Conservation (phyloP, 208 protist species). For the Trichomonas tenax region DNA sequence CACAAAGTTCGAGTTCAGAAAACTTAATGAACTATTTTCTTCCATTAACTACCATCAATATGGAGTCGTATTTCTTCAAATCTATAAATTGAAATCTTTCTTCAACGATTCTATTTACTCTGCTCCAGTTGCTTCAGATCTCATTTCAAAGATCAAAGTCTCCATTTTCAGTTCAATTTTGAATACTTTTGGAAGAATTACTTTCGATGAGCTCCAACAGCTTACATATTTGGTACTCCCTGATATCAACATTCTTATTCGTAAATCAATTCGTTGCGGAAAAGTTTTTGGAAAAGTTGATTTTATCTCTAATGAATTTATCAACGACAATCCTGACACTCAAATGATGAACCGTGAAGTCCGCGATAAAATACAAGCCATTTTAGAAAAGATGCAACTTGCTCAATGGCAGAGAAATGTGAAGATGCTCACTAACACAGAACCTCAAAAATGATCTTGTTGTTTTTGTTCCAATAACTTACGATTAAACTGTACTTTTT, state of each 20-base stretch:
- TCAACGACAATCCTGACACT: not conserved
- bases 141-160: not conserved
- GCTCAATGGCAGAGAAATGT: not conserved
- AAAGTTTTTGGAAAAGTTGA: not conserved
- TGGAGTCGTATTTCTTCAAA: no score
- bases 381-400: not conserved
- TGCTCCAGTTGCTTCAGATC: not conserved
- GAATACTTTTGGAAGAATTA: not conserved
- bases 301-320: not conserved
- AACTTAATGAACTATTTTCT: no score
- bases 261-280: not conserved
- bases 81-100: no score
- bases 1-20: no score
- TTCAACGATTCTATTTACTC: no score
- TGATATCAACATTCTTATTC: not conserved
- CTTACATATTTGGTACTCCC: not conserved
- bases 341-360: not conserved
- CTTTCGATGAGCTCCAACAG: not conserved
- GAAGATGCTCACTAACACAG: no score
- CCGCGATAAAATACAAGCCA: not conserved
- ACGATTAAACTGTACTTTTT: no score
- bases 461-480: no score
- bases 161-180: not conserved
- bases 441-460: no score
- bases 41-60: no score